Evolutionary conservation across 2,329 filamentous ascomycete species (phyloP), one percentile per base, ranked within the genome.

Genomic region (Cytospora mali): DNA sequence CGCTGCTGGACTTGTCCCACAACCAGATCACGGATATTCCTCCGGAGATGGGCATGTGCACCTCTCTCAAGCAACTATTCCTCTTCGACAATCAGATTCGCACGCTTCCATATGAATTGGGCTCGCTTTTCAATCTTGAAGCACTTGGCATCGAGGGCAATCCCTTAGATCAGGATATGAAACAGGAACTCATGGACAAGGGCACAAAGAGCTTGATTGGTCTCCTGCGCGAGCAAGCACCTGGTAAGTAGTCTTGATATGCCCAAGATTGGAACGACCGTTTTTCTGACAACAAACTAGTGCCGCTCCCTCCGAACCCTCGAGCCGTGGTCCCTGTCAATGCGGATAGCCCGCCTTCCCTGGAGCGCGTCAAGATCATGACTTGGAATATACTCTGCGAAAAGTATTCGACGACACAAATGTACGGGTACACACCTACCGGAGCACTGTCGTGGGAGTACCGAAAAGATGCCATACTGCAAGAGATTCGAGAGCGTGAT

Each of bases 301-400:
- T 90, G 62, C 91, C 93, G 46, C 81, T 88, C 18, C 88, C 92
- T 50, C 95, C 94, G 1, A 81, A 84, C 31, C 86, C 90, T 54
- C 88, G 95, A 70, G 87, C 90, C 70, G 89, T 88, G 77, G 86
- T 97, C 64, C 83, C 90, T n/a, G 84, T 98, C 27, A 89, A 87
- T 69, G 86, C 87, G 74, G 88, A 89, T 66, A 80, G 81, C 61
- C 82, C 79, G 74, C 70, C 81, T 1, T 80, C 73, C 59, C 75
- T 86, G 66, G 86, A 97, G 71, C 89, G 87, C 58, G 87, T 98
- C 73, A 92, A 91, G 62, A 88, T 96, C 10, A 82, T 98, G 66
- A 96, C 92, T 25, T 97, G 95, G 88, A 99, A 99, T 74, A 96
- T 94, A 53, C 84, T 99, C 13, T 97, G 94, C 76, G 93, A 97